phyloP scores from a whole-genome alignment of 768 basidiomycete genomes.

The Arthromyces matolae region DNA sequence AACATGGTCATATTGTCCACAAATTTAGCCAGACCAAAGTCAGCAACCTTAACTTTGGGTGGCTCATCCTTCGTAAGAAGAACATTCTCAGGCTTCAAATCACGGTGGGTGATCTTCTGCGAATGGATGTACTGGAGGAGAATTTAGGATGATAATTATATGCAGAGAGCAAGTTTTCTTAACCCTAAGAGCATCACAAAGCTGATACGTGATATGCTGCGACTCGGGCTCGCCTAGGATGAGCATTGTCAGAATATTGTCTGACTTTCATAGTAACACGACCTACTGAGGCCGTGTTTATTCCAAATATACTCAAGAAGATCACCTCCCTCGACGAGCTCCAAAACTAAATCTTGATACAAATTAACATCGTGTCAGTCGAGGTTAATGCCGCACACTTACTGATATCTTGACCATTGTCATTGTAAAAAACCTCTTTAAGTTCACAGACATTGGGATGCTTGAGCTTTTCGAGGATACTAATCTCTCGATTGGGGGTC shows the following conservation, averaged over 20 bases:
- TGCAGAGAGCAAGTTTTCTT: constrained; percentile 34
- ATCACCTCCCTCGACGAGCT: constrained; percentile 86
- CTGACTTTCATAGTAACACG: background rate
- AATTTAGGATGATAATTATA: constrained; percentile 1
- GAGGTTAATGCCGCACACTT: too few species aligned
- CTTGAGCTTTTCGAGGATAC: constrained; percentile 69
- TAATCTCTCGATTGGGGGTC: constrained; percentile 66
- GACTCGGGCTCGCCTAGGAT: constrained; percentile 49
- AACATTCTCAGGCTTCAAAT: constrained; percentile 93
- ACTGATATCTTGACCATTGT: constrained; percentile 60
- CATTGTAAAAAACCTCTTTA: constrained; percentile 66
- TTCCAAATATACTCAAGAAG: constrained; percentile 76
- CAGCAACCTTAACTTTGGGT: constrained; percentile 83
- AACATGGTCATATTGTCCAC: constrained; percentile 76
- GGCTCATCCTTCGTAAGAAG: constrained; percentile 71
- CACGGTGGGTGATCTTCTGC: constrained; percentile 84
- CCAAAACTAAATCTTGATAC: constrained; percentile 69
- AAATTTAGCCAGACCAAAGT: constrained; percentile 95
- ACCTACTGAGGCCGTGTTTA: constrained; percentile 57
- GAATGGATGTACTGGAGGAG: constrained; percentile 57
- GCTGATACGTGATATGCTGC: constrained; percentile 72
- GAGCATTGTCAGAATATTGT: constrained; percentile 6
- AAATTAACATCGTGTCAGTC: constrained; percentile 12
- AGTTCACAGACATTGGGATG: constrained; percentile 84
- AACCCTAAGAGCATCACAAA: constrained; percentile 76